A percentile compares a stretch with the other conserved stretches of the same genome.
Evolutionary conservation across 345 rosid species (phyloP).

Genomic region (Eucalyptus viminalis): DNA sequence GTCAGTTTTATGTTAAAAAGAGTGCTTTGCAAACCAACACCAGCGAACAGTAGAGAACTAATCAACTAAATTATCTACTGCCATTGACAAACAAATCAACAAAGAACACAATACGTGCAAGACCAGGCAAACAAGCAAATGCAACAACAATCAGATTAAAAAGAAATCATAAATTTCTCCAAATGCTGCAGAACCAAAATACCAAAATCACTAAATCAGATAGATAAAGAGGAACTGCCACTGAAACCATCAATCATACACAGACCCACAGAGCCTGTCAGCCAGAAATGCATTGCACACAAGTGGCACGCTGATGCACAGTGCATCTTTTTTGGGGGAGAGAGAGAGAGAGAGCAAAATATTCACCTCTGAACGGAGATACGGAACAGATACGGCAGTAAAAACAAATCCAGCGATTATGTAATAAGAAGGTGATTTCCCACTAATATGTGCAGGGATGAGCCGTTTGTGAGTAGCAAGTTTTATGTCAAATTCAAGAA

Average conservation of each 20-base stretch:
- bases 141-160: neutral
- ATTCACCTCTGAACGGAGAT: conserved; percentile 84
- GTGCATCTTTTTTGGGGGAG: neutral
- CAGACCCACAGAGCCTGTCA: neutral
- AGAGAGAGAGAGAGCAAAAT: neutral
- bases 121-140: neutral
- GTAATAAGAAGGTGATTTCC: conserved; percentile 82
- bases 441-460: conserved; percentile 73
- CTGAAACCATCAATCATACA: neutral
- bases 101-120: neutral
- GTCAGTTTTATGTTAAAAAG: neutral
- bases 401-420: conserved; percentile 92
- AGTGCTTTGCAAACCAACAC: neutral
- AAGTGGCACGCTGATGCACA: neutral
- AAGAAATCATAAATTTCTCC: neutral
- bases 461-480: conserved; percentile 79
- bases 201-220: neutral
- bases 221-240: neutral
- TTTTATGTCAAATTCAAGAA: conserved; percentile 60
- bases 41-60: neutral
- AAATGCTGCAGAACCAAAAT: neutral
- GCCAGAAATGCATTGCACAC: neutral
- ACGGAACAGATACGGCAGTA: conserved; percentile 76
- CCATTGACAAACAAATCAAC: neutral
- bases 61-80: neutral